Conservation (phyloP, 1,284 basidiomycete species). For the Sparassis latifolia region DNA sequence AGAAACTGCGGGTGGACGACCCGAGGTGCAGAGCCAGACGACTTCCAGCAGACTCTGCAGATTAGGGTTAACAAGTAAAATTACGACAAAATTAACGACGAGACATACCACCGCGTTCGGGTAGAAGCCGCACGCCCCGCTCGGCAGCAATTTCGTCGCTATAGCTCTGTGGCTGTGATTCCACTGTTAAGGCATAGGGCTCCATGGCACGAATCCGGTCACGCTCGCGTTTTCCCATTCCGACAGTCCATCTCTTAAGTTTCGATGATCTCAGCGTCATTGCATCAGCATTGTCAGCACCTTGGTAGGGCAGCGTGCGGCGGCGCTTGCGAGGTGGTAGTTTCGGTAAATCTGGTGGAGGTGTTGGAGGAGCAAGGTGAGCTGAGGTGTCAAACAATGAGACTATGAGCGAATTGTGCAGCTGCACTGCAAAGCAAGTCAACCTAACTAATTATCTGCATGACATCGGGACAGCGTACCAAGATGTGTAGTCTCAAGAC, state of each 20-base stretch:
- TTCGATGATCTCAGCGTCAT: constrained; percentile 50
- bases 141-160: constrained; percentile 68
- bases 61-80: constrained; percentile 1
- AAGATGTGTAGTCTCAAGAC: constrained; percentile 56
- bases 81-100: background rate
- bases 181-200: constrained; percentile 23
- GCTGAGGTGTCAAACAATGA: constrained; percentile 75
- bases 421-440: constrained; percentile 44
- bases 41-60: constrained; percentile 61
- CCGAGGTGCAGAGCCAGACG: constrained; percentile 64
- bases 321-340: constrained; percentile 67
- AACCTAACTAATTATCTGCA: background rate
- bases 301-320: constrained; percentile 64
- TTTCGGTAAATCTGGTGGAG: constrained; percentile 53
- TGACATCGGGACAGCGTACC: constrained; percentile 29
- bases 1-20: constrained; percentile 61
- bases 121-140: constrained; percentile 53
- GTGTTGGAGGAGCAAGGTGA: constrained; percentile 56
- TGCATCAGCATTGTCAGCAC: constrained; percentile 45
- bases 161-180: constrained; percentile 33
- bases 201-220: constrained; percentile 57
- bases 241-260: constrained; percentile 70
- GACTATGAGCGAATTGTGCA: constrained; percentile 77
- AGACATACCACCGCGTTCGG: constrained; percentile 56
- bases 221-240: constrained; percentile 64